A percentile compares a stretch with the other conserved stretches of the same genome.
phyloP scores from a whole-genome alignment of 805 yeast species.

The Monosporozyma unispora region DNA sequence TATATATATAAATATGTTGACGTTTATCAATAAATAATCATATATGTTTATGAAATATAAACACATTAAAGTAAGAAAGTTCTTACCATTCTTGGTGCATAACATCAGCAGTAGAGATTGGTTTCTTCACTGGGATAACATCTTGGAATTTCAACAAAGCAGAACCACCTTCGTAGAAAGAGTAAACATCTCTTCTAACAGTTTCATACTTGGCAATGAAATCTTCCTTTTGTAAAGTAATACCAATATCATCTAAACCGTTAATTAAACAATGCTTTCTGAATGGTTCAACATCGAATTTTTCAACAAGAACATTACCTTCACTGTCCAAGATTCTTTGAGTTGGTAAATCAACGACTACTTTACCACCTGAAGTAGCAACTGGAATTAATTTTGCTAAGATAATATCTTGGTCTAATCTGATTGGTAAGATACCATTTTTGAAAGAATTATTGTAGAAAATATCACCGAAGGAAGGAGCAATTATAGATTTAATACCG shows the following conservation, averaged over 20 bases:
- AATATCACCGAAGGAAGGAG: constrained; percentile 97
- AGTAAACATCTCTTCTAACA: constrained; percentile 66
- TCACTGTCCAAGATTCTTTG: constrained; percentile 65
- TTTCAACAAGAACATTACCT: constrained; percentile 67
- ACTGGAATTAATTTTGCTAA: constrained; percentile 64
- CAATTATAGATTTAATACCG: constrained; percentile 91
- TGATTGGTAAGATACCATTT: constrained; percentile 88
- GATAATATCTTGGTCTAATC: constrained; percentile 73
- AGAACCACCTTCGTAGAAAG: constrained; percentile 90
- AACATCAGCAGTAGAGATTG: constrained; percentile 5
- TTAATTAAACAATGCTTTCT: constrained; percentile 91
- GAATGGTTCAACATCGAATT: constrained; percentile 83
- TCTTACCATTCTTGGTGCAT: constrained; percentile 15
- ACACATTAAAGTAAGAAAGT: too few relatives aligned
- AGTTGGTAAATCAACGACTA: constrained; percentile 78
- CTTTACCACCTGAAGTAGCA: constrained; percentile 58
- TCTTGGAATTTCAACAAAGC: constrained; percentile 34
- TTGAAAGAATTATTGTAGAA: constrained; percentile 96
- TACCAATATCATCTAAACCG: constrained; percentile 95
- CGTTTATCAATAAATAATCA: background rate
- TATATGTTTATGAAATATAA: too few relatives aligned
- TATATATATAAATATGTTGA: background rate
- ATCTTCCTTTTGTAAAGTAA: constrained; percentile 84
- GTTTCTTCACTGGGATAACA: constrained; percentile 5
- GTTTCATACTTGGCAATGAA: constrained; percentile 67